A percentile compares a stretch with the other conserved stretches of the same genome.
Conservation (phyloP, 2,329 filamentous ascomycete genomes). For the Verticillium longisporum region DNA sequence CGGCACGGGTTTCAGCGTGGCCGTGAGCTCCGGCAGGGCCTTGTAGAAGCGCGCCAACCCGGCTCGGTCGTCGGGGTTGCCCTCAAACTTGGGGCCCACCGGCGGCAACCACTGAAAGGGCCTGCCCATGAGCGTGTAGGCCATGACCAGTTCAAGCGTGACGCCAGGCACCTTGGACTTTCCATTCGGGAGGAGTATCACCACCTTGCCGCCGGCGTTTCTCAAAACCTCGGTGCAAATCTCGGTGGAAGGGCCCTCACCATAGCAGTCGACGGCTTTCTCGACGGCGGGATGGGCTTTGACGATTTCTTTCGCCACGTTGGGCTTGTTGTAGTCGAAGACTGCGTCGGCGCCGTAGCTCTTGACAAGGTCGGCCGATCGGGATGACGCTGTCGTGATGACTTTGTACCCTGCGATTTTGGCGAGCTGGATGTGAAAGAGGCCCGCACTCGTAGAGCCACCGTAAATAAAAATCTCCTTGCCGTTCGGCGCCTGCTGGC, state of each 20-base stretch:
- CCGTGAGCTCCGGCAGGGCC: conserved; percentile 9
- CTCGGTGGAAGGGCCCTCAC: conserved; percentile 19
- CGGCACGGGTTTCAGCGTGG: conserved; percentile 13
- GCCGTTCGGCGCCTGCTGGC: conserved; percentile 15
- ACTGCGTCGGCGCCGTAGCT: conserved; percentile 20
- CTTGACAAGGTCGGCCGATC: conserved; percentile 26
- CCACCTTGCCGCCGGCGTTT: conserved; percentile 19
- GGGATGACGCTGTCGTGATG: conserved; percentile 22
- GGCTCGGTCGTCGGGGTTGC: conserved; percentile 15
- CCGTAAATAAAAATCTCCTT: conserved; percentile 30
- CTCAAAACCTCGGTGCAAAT: conserved; percentile 18
- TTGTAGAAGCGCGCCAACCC: conserved; percentile 15
- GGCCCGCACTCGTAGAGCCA: conserved; percentile 44
- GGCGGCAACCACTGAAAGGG: conserved; percentile 19
- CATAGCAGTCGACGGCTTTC: conserved; percentile 22
- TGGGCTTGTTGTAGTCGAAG: conserved; percentile 21
- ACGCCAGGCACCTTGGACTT: conserved; percentile 14
- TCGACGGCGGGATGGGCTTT: conserved; percentile 17
- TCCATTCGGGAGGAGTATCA: conserved; percentile 16
- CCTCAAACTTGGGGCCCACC: conserved; percentile 20
- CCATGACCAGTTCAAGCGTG: conserved; percentile 15
- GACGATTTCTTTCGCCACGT: conserved; percentile 16
- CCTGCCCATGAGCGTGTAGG: conserved; percentile 16
- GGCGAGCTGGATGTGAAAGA: conserved; percentile 33
- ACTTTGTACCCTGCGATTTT: conserved; percentile 25